Base-by-base conservation (phyloP, 257 asterid genomes). In the Solanum chilense region DNA sequence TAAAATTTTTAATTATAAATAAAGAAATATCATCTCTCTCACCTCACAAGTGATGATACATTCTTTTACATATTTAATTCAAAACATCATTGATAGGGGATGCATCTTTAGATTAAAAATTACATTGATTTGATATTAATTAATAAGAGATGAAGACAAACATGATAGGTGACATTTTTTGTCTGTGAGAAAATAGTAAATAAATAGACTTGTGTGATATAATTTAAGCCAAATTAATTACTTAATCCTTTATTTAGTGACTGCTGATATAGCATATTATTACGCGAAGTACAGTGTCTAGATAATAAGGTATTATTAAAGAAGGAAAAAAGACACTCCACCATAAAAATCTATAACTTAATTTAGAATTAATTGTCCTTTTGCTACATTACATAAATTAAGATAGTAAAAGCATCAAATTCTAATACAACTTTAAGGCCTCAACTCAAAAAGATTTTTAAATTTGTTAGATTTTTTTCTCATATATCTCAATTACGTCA, bases 281-380 rank as follows among this genome's bases (percentile, higher is more conserved):
- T 44, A 25, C 25, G n/a, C 64, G 2, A 78, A 78, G 15, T 78
- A 78, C 10, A 25, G 41, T 45, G 41, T 78, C 23, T 78, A 44
- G n/a, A 25, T 44, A 78, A 45, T 44, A 45, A 77, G 45, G 83
- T 77, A 77, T 44, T 77, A 77, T 14, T 73, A 73, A 73, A 73
- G 29, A 73, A 20, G 81, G 81, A 37, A 73, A 73, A 73, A 73
- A 2, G 81, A 73, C 11, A 73, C 49, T 73, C 49, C 81, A 37
- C 18, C 10, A 37, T 37, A 73, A 37, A 73, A 73, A 39, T 71
- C 45, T 14, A 4, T 4, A 4, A 35, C 45, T 33, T 71, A 71
- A 33, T 33, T 33, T 7, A 16, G 14, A 52, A 52, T 62, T 62
- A 62, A 62, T 62, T n/a, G 66, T 58, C 31, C 5, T 29, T 69